phyloP scores from a whole-genome alignment of 352 stramenopile species.

The Globisporangium viniferum region DNA sequence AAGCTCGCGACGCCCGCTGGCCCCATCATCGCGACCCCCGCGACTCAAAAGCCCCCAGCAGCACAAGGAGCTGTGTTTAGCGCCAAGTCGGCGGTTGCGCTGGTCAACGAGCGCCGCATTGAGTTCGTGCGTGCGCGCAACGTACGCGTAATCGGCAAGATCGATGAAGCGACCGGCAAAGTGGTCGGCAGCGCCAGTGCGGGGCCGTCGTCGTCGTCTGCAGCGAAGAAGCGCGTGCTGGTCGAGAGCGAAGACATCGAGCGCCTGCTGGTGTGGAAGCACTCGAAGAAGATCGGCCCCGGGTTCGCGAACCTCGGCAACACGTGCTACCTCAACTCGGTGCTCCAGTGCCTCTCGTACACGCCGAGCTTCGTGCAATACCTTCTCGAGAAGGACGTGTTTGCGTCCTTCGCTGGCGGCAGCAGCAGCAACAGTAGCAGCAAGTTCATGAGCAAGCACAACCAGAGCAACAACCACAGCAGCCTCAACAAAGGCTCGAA shows the following conservation, averaged over 20 bases:
- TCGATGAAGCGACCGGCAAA: slow-evolving; percentile 27
- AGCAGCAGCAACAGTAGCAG: slow-evolving; percentile 19
- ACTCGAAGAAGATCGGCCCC: slow-evolving; percentile 75
- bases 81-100: slow-evolving; percentile 65
- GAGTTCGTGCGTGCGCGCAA: slow-evolving; percentile 75
- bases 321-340: slow-evolving; percentile 95
- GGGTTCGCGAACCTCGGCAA: slow-evolving; percentile 91
- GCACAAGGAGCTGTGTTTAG: slow-evolving; percentile 14
- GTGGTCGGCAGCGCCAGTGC: neutral
- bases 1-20: slow-evolving; percentile 1
- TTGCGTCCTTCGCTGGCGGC: slow-evolving; percentile 26
- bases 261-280: slow-evolving; percentile 51
- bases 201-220: neutral
- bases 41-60: neutral
- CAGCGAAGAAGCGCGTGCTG: slow-evolving; percentile 30
- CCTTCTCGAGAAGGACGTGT: slow-evolving; percentile 77
- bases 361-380: slow-evolving; percentile 80
- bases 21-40: neutral
- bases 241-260: slow-evolving; percentile 47
- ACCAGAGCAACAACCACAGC: slow-evolving; percentile 19
- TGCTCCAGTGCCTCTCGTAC: slow-evolving; percentile 88
- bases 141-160: slow-evolving; percentile 34
- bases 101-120: slow-evolving; percentile 82
- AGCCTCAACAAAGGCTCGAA: slow-evolving; percentile 18
- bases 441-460: slow-evolving; percentile 23